Evolutionary conservation across 371 early-diverging fungal species (phyloP).

Genomic region (Rhizomucor pusillus): DNA sequence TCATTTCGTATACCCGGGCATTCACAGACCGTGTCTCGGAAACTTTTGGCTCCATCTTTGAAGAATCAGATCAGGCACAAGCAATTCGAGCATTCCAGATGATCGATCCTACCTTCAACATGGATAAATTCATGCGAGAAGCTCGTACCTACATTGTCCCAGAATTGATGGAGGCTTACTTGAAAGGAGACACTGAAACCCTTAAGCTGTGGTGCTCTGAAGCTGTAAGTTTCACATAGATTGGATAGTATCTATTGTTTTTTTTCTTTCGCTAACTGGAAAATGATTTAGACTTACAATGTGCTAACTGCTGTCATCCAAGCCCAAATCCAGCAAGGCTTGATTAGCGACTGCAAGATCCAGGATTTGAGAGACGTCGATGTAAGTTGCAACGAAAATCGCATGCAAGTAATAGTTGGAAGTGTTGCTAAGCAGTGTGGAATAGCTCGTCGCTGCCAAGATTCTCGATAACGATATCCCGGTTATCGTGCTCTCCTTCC

Average conservation of each 20-base stretch:
- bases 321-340: constrained; percentile 83
- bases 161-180: constrained; percentile 94
- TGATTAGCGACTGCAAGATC: constrained; percentile 90
- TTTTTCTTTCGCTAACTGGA: too few species aligned
- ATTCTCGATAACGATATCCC: constrained; percentile 91
- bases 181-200: constrained; percentile 80
- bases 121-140: constrained; percentile 87
- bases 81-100: constrained; percentile 79
- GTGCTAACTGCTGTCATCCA: constrained; percentile 85
- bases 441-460: constrained; percentile 73
- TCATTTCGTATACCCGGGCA: constrained; percentile 80
- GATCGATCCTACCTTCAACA: constrained; percentile 87
- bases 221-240: constrained; percentile 46
- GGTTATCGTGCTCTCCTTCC: constrained; percentile 85
- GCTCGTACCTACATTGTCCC: constrained; percentile 91
- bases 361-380: constrained; percentile 93
- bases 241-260: too few species aligned
- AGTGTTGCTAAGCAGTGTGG: background rate
- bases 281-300: constrained; percentile 70
- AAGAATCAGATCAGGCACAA: constrained; percentile 93
- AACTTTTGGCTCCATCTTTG: constrained; percentile 74
- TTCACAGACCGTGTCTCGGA: constrained; percentile 76
- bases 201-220: constrained; percentile 94
- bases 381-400: constrained; percentile 42
- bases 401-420: background rate